A percentile compares a stretch with the other conserved stretches of the same genome.
phyloP scores from a whole-genome alignment of 345 rosid genomes.

The Bretschneidera sinensis region DNA sequence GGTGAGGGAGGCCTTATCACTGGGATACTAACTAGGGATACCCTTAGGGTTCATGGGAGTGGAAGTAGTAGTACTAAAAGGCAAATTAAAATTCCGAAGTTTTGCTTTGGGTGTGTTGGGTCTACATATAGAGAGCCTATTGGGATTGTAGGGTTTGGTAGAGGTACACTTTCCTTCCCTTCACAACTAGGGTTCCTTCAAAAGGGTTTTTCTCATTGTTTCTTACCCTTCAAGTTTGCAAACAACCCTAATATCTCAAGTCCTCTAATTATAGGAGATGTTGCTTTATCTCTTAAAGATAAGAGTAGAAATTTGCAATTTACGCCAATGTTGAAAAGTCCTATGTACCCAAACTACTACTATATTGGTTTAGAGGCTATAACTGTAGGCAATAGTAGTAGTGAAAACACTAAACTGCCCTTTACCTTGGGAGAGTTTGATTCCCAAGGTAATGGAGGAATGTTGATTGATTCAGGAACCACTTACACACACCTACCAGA shows the following conservation, averaged over 20 bases:
- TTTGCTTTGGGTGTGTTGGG: constrained; percentile 64
- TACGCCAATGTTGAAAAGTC: constrained; percentile 65
- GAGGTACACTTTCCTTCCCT: constrained; percentile 69
- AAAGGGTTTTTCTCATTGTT: constrained; percentile 80
- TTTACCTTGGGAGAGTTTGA: constrained; percentile 56
- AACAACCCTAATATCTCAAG: constrained; percentile 71
- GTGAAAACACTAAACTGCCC: constrained; percentile 44
- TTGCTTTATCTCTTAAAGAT: constrained; percentile 35
- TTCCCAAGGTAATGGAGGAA: constrained; percentile 72
- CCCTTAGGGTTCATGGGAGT: constrained; percentile 45
- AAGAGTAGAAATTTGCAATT: constrained; percentile 57
- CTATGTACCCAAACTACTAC: constrained; percentile 67
- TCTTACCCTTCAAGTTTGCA: constrained; percentile 76
- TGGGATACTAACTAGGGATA: constrained; percentile 62
- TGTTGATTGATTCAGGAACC: constrained; percentile 82
- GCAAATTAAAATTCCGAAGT: constrained; percentile 47
- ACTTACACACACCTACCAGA: constrained; percentile 78
- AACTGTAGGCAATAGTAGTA: constrained; percentile 36
- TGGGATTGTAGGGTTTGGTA: constrained; percentile 88
- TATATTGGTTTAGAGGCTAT: constrained; percentile 64
- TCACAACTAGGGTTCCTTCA: constrained; percentile 69
- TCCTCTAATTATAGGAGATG: constrained; percentile 63
- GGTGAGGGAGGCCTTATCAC: constrained; percentile 65
- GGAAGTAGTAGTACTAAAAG: constrained; percentile 17
- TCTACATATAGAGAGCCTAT: constrained; percentile 70